Evolutionary conservation across 1,284 basidiomycete species (phyloP).

Genomic region (Trichosporon ovoides): DNA sequence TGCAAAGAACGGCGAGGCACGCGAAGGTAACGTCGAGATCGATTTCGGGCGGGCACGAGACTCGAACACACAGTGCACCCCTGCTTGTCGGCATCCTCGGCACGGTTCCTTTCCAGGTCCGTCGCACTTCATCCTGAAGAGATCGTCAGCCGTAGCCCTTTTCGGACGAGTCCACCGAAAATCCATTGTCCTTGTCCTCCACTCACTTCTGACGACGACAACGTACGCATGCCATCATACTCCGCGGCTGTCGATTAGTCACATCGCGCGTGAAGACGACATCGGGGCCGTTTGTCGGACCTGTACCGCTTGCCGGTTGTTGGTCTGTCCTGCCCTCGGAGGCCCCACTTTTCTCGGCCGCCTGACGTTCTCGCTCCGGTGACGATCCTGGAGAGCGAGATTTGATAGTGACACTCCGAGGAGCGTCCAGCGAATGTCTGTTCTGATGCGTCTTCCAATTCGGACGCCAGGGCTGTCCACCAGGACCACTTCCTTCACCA

Average conservation of each 20-base stretch:
- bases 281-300: conserved; percentile 6
- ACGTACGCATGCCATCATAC: conserved; percentile 46
- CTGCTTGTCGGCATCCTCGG: conserved; percentile 42
- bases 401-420: conserved; percentile 13
- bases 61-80: conserved; percentile 43
- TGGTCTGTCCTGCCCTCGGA: conserved; percentile 1
- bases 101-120: conserved; percentile 42
- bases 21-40: conserved; percentile 32
- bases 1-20: conserved; percentile 34
- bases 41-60: conserved; percentile 43
- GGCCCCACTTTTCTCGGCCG: conserved; percentile 5
- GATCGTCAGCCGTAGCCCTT: conserved; percentile 11
- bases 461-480: conserved; percentile 8
- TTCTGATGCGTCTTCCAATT: conserved; percentile 17
- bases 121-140: conserved; percentile 45
- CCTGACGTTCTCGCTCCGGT: conserved; percentile 9
- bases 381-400: conserved; percentile 16
- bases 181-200: not conserved
- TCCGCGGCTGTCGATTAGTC: conserved; percentile 39
- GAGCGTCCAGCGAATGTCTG: conserved; percentile 19
- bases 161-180: not conserved
- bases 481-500: not conserved
- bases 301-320: conserved; percentile 7
- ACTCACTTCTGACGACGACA: conserved; percentile 41
- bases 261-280: conserved; percentile 35